Evolutionary conservation across 2,329 filamentous ascomycete species (phyloP).

Genomic region (Cladosporium oxysporum): DNA sequence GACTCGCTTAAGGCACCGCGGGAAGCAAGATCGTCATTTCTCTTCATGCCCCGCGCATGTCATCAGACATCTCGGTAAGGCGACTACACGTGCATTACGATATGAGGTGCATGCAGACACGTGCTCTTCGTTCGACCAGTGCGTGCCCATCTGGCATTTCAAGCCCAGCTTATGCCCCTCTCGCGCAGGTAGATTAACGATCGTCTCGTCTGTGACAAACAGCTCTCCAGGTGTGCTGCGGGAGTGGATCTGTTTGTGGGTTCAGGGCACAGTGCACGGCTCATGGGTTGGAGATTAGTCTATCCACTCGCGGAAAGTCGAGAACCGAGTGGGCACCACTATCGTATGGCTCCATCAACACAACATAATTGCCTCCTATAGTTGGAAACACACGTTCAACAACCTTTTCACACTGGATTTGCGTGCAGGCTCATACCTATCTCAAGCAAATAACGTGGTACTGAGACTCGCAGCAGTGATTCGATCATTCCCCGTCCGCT

Average conservation of each 20-base stretch:
- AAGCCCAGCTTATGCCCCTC: neutral
- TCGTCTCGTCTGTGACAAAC: neutral
- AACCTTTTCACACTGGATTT: neutral
- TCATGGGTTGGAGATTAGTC: slow-evolving; percentile 9
- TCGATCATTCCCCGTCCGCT: neutral
- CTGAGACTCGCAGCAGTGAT: neutral
- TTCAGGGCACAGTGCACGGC: slow-evolving; percentile 2
- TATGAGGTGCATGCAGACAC: neutral
- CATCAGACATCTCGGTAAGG: neutral
- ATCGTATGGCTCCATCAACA: neutral
- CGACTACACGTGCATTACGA: neutral
- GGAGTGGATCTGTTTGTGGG: neutral
- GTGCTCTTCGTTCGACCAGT: neutral
- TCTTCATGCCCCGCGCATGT: neutral
- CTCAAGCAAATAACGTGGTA: neutral
- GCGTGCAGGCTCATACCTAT: neutral
- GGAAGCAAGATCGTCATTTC: neutral
- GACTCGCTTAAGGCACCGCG: neutral
- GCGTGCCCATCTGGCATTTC: neutral
- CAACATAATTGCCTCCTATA: neutral
- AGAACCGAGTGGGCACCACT: neutral
- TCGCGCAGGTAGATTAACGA: neutral
- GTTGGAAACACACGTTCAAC: neutral
- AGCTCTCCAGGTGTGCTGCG: neutral
- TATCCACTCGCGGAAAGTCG: neutral